Evolutionary conservation across 768 basidiomycete genomes (phyloP), one percentile per base, ranked within the genome.

Genomic region (Wakefieldia striispora): DNA sequence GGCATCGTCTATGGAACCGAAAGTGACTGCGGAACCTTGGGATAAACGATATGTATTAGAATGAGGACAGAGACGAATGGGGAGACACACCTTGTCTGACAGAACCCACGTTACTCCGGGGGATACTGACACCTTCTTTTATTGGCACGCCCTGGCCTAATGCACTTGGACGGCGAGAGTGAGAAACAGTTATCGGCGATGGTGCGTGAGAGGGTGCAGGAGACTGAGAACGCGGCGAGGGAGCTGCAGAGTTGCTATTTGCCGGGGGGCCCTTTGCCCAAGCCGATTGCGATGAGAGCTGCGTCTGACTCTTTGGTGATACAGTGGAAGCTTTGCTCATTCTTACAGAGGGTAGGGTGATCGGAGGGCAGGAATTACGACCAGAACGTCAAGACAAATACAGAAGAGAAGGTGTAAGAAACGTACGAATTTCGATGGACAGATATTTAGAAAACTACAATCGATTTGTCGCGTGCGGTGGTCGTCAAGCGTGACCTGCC

Each of bases 311-410:
- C 82, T 85, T 86, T 74, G 74, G 75, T 70, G 86, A 75, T 70
- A 81, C 77, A 70, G 85, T 80, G 60, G 88, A 83, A 74, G 81
- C 82, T 85, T 86, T 93, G 89, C 89, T 95, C 92, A 95, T 95
- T 91, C 88, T 91, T 57, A 9, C 14, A 33, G 16, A 27, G 35
- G 27, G 3, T 19, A 44, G 37, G 47, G 20, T 33, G 52, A 52
- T 63, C 50, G 46, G 44, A 23, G 3, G 21, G 16, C 0, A 3
- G 14, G 44, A 49, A 45, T 21, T 1, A 23, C 12, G 40, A 34
- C 17, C 19, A 7, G 19, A 12, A 48, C 4, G 41, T 31, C 23
- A 48, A 42, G 31, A 43, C 1, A 44, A 56, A 50, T 31, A 11
- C 12, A 11, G 12, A 33, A 51, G 12, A 40, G 27, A 61, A 62